Evolutionary conservation across 352 stramenopile genomes (phyloP), one percentile per base, ranked within the genome.

Genomic region (Globisporangium okanoganense): DNA sequence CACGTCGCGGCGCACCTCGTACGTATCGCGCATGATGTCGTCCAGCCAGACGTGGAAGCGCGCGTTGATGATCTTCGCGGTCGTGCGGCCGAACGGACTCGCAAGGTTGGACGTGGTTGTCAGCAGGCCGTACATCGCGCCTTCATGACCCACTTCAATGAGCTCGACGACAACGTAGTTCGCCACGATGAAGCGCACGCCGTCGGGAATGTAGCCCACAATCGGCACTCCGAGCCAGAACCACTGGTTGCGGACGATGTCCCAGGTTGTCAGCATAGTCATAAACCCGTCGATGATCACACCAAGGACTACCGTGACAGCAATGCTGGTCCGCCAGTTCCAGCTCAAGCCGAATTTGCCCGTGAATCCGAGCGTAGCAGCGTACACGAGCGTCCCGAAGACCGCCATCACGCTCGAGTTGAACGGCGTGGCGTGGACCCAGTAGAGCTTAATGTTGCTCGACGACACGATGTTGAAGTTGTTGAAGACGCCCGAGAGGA

Each of bases 121-220:
- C 16, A 88, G 50, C 2, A 88, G 51, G 1, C 77, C 77, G 43
- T 88, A 88, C 4, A 85, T 50, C 3, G 78, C 73, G 20, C 73
- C 79, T 69, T 88, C 79, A 54, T 80, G 61, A 24, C 79, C 79
- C 41, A 57, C 22, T 18, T 82, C 78, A 14, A 69, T 70, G 12
- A 88, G 65, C 54, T 88, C 78, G 5, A 88, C 78, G n/a, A 84
- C 75, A 5, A 82, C 74, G 54, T 82, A 88, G n/a, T 62, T 85
- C 25, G 70, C 64, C 5, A 88, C 75, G 50, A 88, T 88, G 62
- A 85, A 86, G 24, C 75, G 71, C 41, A 86, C 65, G 25, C 76
- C 76, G 35, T 76, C 69, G 5, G 78, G 78, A 2, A 86, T 47
- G 22, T 85, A 75, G 27, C 73, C 76, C 3, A 85, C 72, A 0